Base-by-base conservation (phyloP, 2,329 filamentous ascomycete genomes). In the Sporothrix pallida region DNA sequence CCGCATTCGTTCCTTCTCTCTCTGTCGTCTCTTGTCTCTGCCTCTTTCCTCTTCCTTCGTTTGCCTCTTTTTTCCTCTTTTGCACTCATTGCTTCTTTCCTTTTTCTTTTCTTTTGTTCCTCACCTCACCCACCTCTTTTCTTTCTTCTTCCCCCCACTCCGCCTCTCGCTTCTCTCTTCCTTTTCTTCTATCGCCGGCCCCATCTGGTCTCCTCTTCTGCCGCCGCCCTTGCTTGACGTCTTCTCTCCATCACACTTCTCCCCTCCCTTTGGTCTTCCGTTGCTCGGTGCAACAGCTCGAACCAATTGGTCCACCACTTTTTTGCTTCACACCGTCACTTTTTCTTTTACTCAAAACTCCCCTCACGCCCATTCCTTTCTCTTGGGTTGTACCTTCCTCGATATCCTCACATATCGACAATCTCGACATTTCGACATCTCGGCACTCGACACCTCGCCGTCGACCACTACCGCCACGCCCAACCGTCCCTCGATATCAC, bases 271-370 rank as follows among this genome's bases (percentile, higher is more conserved):
- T 42, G 48, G 52, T 23, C 50, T 54, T n/a, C 48, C 70, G 73
- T 75, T 75, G 75, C 75, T 75, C 75, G 63, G 75, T 75, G 73
- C 71, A 75, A 75, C 73, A 73, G 70, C 74, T 60, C 56, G 26
- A 69, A 31, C 71, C 62, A 62, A 52, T 50, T 71, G 67, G 70
- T 42, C 65, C 71, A 71, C 70, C 67, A 52, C 31, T 37, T 37
- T 9, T 62, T 65, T 23, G 20, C 42, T 50, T 75, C 54, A 63
- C 54, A 20, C 68, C 6, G 44, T 26, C 20, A 37, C 31, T 37
- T 31, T 52, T 54, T 69, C 56, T 62, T 52, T 42, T 58, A 71
- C 63, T 48, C 50, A 70, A n/a, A 31, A 44, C 44, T 62, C 52
- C 37, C 62, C 50, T 75, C 62, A 67, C 67, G 26, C 69, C 15